Evolutionary conservation across 805 yeast genomes (phyloP), one percentile per base, ranked within the genome.

Genomic region (Schwanniomyces polymorphus): DNA sequence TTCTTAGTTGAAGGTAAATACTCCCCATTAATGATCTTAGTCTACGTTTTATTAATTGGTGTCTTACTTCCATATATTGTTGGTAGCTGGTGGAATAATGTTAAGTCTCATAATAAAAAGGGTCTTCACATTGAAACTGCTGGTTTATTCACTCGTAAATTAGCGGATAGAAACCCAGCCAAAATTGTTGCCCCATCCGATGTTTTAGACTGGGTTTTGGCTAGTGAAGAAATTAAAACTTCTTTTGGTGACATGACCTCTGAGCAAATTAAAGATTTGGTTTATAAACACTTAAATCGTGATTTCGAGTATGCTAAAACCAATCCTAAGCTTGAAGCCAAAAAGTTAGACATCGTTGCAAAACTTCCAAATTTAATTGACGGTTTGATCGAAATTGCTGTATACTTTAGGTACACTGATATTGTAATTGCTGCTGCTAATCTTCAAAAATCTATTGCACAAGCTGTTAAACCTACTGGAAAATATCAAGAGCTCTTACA

Each of bases 121-220:
- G 97, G 97, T 4, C 74, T 94, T 49, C 88, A 88, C 54, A 84
- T 86, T 42, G 80, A 81, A 25, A 87, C 98, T n/a, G 97, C 99
- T 5, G 80, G 88, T 3, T 62, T 73, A 46, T 88, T 87, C 60
- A 84, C 88, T 40, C 85, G 87, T 56, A 76, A 79, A 52, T 67
- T 90, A 60, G 78, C 89, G 50, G 91, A 90, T 67, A 79, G 79
- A 61, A 84, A 82, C 60, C 92, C 94, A 9, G 80, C 88, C 21
- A 83, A 81, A 53, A 69, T 82, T 38, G 71, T 86, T 29, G 80
- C 86, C 9, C 73, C 84, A 6, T 76, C 75, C 40, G 76, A 79
- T 16, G 70, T 92, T 29, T 64, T 81, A 46, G 75, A 78, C 41
- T 79, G 87, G 77, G 57, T 90, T 33, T 74, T 86, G 34, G 67